These are phyloP conservation scores for Thuja plicata DNA, from an alignment of 83 land plant genomes.

Conservation along the genomic window DNA sequence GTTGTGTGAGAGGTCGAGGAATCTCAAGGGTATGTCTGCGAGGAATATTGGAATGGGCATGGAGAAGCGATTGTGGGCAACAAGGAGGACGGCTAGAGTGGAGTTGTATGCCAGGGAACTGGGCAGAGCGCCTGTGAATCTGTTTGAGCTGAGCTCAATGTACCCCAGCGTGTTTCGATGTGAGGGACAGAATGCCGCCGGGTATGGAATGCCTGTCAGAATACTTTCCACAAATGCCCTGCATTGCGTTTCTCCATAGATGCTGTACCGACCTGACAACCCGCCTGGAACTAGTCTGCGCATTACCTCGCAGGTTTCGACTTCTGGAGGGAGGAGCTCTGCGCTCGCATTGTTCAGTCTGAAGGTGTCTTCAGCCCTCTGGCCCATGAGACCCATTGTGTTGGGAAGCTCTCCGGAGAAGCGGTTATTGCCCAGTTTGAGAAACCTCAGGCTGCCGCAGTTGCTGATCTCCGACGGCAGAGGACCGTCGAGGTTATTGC, in stretches of 20 bases:
- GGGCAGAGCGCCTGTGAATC: background rate
- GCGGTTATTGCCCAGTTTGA: constrained; percentile 19
- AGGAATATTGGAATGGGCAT: background rate
- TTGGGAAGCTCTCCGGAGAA: constrained; percentile 7
- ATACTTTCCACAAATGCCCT: background rate
- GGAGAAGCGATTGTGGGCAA: background rate
- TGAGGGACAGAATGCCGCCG: background rate
- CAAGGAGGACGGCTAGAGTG: background rate
- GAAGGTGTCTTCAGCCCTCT: background rate
- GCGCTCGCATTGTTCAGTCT: background rate
- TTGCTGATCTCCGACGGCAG: constrained; percentile 28
- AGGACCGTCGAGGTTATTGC: constrained; percentile 11
- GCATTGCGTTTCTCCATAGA: background rate
- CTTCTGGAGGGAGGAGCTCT: background rate
- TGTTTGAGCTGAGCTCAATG: background rate
- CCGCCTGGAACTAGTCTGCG: background rate
- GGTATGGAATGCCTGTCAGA: background rate
- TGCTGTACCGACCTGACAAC: rapidly evolving
- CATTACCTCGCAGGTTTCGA: background rate
- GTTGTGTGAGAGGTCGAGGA: background rate
- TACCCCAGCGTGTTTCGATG: background rate
- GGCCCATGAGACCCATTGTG: background rate
- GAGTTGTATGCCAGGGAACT: background rate
- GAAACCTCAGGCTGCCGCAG: constrained; percentile 19
- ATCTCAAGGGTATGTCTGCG: background rate